Evolutionary conservation across 768 basidiomycete genomes (phyloP).

Genomic region (Leccinum imitatum): DNA sequence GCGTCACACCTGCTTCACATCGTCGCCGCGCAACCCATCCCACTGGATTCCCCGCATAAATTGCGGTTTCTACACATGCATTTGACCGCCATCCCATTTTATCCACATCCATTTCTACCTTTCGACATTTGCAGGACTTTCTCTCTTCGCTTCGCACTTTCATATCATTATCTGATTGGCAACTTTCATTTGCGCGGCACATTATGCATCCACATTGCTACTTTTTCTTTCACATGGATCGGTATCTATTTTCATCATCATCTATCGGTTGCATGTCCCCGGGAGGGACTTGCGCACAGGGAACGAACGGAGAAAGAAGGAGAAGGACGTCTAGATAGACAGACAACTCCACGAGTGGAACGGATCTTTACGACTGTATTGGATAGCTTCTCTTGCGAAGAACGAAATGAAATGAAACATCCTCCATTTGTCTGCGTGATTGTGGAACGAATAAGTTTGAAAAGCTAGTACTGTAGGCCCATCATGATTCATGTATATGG

Average conservation of each 20-base stretch:
- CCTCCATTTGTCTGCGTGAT: conserved; percentile 18
- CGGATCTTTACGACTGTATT: conserved; percentile 27
- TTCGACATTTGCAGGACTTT: conserved; percentile 10
- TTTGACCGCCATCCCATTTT: background rate
- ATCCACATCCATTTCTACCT: conserved; percentile 3
- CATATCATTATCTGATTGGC: conserved; percentile 31
- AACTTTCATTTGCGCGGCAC: conserved; percentile 23
- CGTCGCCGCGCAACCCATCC: conserved; percentile 13
- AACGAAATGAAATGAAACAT: conserved; percentile 48
- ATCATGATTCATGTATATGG: background rate
- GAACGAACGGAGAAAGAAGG: conserved; percentile 12
- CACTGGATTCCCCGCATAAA: conserved; percentile 22
- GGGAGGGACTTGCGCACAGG: conserved; percentile 23
- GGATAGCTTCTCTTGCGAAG: conserved; percentile 29
- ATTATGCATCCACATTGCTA: conserved; percentile 33
- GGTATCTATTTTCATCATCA: conserved; percentile 34
- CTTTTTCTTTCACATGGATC: conserved; percentile 17
- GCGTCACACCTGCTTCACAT: conserved; percentile 21
- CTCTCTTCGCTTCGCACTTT: conserved; percentile 18
- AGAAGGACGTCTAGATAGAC: conserved; percentile 12
- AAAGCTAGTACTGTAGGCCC: background rate
- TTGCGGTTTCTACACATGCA: conserved; percentile 13
- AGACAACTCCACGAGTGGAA: conserved; percentile 17
- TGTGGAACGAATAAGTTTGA: conserved; percentile 1
- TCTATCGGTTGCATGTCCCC: conserved; percentile 25